Base-by-base conservation (phyloP, 306 rosid species). In the Clitoria ternatea region DNA sequence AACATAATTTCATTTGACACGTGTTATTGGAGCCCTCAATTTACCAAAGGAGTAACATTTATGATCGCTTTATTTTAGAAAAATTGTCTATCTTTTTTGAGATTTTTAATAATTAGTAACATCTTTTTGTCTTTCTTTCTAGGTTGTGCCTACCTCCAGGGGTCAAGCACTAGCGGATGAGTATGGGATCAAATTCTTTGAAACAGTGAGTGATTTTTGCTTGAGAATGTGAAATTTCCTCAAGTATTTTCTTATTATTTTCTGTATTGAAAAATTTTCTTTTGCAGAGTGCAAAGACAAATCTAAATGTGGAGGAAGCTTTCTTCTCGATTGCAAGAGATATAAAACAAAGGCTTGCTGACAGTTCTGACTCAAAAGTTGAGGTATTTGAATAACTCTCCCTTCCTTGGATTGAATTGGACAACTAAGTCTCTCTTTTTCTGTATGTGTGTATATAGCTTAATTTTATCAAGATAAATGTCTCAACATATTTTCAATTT, bases 161-260 rank as follows among this genome's bases (percentile, higher is more conserved):
- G 98, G 96, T 48, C 98, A 94, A 81, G 98, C 95, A 73, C 95
- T 94, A 61, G 98, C 97, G 8, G 94, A 89, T 24, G 97, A 94
- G 70, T 90, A 94, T 57, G 98, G 98, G 48, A 94, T 94, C 85
- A 83, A 87, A 67, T 94, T 94, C 83, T 94, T 94, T 37, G 98
- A 90, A 83, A 94, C 98, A 43, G 97, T 89, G 83, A 90, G 98
- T 87, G 55, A 26, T 60, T 42, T 43, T 54, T 47, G n/a, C 40
- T 29, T 61, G 23, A 45, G 33, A 77, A 48, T 50, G 53, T 52
- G 61, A 48, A 62, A 50, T 53, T 78, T 47, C 65, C 56, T 53
- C 53, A 56, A 30, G 2, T 23, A 29, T 19, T 26, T 53, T 53
- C 7, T 52, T 40, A 43, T 49, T 29, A 54, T 30, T 5, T 23